Evolutionary conservation across 306 rosid genomes (phyloP).

Genomic region (Heteromeles arbutifolia): DNA sequence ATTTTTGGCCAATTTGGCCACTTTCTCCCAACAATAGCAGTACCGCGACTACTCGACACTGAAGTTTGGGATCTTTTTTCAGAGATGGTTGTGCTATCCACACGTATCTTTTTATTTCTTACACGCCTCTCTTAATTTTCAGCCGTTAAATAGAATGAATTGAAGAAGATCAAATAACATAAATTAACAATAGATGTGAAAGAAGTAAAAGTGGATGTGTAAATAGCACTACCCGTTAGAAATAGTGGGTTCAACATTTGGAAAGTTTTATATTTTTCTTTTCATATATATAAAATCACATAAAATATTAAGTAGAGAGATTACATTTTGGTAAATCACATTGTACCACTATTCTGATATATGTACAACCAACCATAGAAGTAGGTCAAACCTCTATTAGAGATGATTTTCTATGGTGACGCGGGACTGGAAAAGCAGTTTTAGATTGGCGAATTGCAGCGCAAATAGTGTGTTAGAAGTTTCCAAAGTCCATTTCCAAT

Average conservation of each 20-base stretch:
- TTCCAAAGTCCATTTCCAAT: background rate
- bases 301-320: too few relatives aligned
- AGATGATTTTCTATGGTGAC: too few relatives aligned
- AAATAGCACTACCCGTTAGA: too few relatives aligned
- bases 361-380: background rate
- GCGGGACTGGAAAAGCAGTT: background rate
- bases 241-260: constrained; percentile 3
- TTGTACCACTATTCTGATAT: too few relatives aligned
- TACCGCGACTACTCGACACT: constrained; percentile 30
- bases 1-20: background rate
- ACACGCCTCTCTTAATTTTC: too few relatives aligned
- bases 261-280: background rate
- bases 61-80: background rate
- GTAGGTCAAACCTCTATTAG: background rate
- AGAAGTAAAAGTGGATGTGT: too few relatives aligned
- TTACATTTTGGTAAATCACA: background rate
- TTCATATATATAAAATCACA: background rate
- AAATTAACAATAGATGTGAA: too few relatives aligned
- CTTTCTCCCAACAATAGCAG: background rate
- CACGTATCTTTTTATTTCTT: too few relatives aligned
- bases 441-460: too few relatives aligned
- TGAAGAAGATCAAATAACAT: too few relatives aligned
- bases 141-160: rapidly evolving
- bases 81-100: too few relatives aligned
- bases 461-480: background rate